Conservation (phyloP, 768 basidiomycete genomes). For the Naganishia onofrii region DNA sequence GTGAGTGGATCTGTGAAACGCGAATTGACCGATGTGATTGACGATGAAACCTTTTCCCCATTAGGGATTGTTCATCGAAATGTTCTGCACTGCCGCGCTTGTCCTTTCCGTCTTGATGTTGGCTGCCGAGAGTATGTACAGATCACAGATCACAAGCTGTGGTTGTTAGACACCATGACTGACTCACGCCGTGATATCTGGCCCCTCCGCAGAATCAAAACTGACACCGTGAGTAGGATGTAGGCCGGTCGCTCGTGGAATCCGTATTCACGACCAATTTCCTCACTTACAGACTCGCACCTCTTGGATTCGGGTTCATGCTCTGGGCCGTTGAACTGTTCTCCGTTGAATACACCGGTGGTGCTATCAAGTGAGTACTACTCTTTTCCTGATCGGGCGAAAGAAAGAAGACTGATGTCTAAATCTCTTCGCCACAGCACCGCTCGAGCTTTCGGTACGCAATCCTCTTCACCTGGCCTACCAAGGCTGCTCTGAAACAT, state of each 20-base stretch:
- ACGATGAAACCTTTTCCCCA: too few relatives aligned
- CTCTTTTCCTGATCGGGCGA: neutral
- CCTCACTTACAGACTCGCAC: constrained; percentile 32
- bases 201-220: constrained; percentile 14
- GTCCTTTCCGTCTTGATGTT: constrained; percentile 47
- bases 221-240: constrained; percentile 32
- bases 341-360: constrained; percentile 45
- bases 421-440: constrained; percentile 35
- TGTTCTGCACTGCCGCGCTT: constrained; percentile 47
- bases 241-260: too few relatives aligned
- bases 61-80: constrained; percentile 51
- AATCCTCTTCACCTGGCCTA: neutral
- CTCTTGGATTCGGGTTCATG: constrained; percentile 46
- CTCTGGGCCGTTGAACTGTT: constrained; percentile 47
- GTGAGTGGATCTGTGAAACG: constrained; percentile 1
- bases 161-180: constrained; percentile 5
- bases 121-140: constrained; percentile 39
- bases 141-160: neutral
- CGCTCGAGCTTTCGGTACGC: constrained; percentile 45
- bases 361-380: constrained; percentile 48
- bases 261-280: too few relatives aligned
- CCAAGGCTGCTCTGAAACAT: neutral
- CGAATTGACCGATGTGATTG: too few relatives aligned
- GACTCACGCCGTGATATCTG: constrained; percentile 29
- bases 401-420: neutral